Conservation (phyloP, 2,329 filamentous ascomycete genomes). For the Periconia digitata region DNA sequence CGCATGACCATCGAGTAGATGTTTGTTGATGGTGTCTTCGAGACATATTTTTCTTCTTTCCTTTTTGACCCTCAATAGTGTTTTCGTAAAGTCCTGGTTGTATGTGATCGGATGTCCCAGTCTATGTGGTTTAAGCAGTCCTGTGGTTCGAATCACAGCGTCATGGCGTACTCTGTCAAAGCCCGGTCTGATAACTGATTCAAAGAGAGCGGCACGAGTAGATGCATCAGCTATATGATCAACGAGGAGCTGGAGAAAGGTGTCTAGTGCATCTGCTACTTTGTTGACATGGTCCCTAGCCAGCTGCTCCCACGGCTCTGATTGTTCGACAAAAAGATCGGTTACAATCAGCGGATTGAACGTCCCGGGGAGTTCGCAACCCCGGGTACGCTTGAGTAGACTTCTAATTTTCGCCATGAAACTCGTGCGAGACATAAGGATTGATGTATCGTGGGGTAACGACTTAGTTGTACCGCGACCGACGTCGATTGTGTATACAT, state of each 20-base stretch:
- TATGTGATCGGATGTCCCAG: conserved; percentile 43
- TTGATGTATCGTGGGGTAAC: neutral
- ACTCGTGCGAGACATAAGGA: neutral
- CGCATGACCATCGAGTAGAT: neutral
- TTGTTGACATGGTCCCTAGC: conserved; percentile 37
- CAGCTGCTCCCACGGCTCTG: conserved; percentile 53
- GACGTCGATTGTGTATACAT: conserved; percentile 17
- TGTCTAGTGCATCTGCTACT: conserved; percentile 33
- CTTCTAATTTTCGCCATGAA: neutral
- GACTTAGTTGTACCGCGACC: conserved; percentile 28
- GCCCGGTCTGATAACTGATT: neutral
- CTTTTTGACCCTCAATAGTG: conserved; percentile 31
- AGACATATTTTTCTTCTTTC: conserved; percentile 19
- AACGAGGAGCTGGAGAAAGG: conserved; percentile 4
- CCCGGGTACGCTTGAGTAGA: conserved; percentile 40
- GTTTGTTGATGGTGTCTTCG: conserved; percentile 14
- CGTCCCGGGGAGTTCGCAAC: conserved; percentile 60
- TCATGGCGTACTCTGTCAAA: neutral
- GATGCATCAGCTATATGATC: conserved; percentile 4
- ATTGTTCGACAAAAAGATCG: conserved; percentile 62
- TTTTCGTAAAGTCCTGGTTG: conserved; percentile 39
- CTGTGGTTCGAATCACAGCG: neutral
- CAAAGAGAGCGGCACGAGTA: neutral
- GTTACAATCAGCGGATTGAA: conserved; percentile 62
- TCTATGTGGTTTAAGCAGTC: neutral